phyloP scores from a whole-genome alignment of 108 stramenopile species.

The Nitzschia palea region DNA sequence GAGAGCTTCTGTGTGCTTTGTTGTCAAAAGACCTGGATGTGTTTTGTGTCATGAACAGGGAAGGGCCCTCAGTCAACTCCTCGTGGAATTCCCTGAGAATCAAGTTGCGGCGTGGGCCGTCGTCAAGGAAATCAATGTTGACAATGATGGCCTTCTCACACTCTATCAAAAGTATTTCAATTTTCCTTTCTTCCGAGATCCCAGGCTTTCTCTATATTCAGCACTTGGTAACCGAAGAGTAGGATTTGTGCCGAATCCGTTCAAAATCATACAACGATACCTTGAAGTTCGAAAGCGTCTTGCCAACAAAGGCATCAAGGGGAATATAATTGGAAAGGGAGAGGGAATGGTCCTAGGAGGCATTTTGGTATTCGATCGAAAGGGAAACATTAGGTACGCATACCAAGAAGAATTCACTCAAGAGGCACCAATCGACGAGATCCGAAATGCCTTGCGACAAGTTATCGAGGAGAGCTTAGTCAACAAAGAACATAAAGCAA shows the following conservation, averaged over 20 bases:
- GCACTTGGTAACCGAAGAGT: constrained; percentile 32
- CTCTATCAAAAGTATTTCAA: constrained; percentile 42
- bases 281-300: constrained; percentile 26
- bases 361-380: constrained; percentile 29
- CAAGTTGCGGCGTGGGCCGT: constrained; percentile 12
- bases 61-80: not conserved
- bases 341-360: constrained; percentile 50
- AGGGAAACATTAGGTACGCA: constrained; percentile 24
- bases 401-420: constrained; percentile 31
- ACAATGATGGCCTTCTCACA: constrained; percentile 38
- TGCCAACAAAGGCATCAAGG: constrained; percentile 23
- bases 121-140: constrained; percentile 42
- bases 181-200: constrained; percentile 34
- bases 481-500: no score
- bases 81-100: constrained; percentile 5
- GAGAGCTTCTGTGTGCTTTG: constrained; percentile 14
- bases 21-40: constrained; percentile 21
- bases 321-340: constrained; percentile 37
- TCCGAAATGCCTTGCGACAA: constrained; percentile 4
- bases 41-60: constrained; percentile 21
- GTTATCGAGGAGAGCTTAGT: constrained; percentile 1
- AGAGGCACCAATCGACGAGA: constrained; percentile 27
- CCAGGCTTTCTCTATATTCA: constrained; percentile 20
- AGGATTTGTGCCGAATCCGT: not conserved
- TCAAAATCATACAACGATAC: constrained; percentile 3